phyloP scores from a whole-genome alignment of 176 grass and related monocot species.

The Oryza brachyantha region DNA sequence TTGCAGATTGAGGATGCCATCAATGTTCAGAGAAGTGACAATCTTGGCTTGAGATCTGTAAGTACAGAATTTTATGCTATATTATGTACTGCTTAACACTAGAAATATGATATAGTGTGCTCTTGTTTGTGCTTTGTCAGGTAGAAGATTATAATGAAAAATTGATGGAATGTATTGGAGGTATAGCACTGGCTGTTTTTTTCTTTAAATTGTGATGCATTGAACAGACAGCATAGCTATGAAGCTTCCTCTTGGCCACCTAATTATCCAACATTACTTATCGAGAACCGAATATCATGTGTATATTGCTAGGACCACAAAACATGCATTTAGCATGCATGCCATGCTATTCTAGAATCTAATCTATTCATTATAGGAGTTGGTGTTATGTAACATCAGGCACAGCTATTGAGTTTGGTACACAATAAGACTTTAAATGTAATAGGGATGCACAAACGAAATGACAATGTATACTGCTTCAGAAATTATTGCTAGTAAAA shows the following conservation, averaged over 20 bases:
- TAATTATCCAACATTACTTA: background rate
- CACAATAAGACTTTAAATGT: background rate
- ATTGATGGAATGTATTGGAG: slow-evolving; percentile 50
- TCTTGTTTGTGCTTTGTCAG: slow-evolving; percentile 42
- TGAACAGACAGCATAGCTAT: background rate
- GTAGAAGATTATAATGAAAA: slow-evolving; percentile 58
- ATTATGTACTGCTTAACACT: background rate
- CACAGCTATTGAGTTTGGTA: slow-evolving; percentile 24
- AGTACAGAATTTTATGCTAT: background rate
- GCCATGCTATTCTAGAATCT: slow-evolving; percentile 18
- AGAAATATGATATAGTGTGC: slow-evolving; percentile 22
- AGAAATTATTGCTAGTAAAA: background rate
- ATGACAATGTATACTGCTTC: background rate
- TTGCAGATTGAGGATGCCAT: slow-evolving; percentile 86
- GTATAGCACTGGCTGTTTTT: slow-evolving; percentile 18
- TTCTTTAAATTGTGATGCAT: slow-evolving; percentile 19
- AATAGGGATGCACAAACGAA: slow-evolving; percentile 15
- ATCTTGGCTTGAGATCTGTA: slow-evolving; percentile 51
- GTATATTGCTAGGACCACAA: background rate
- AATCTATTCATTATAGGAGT: slow-evolving; percentile 11
- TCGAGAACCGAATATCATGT: background rate
- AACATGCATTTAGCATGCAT: background rate
- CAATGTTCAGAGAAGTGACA: slow-evolving; percentile 59
- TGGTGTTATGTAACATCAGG: slow-evolving; percentile 23
- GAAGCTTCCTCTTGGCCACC: slow-evolving; percentile 1